Evolutionary conservation across 495 filamentous ascomycete species (phyloP), one percentile per base, ranked within the genome.

Genomic region (Penicillium macrosclerotiorum): DNA sequence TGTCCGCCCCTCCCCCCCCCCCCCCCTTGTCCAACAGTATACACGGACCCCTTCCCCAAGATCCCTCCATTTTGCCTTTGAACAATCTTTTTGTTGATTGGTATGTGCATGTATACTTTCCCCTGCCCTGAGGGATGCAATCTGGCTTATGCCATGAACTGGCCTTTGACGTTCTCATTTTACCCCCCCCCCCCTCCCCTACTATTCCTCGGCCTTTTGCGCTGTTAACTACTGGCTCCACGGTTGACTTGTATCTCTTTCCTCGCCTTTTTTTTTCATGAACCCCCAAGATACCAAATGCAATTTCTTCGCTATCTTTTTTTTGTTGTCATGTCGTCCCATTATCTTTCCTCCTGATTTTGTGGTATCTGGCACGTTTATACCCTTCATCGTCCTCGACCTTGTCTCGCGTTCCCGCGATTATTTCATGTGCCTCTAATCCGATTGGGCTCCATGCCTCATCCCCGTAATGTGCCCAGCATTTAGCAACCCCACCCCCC

Each of bases 211-310:
- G n/a, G n/a, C n/a, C n/a, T n/a, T n/a, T n/a, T n/a, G n/a, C n/a
- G n/a, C n/a, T n/a, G n/a, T n/a, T n/a, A n/a, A n/a, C n/a, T n/a
- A n/a, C n/a, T n/a, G n/a, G n/a, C n/a, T n/a, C n/a, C n/a, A n/a
- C n/a, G n/a, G n/a, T n/a, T n/a, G n/a, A 5, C 34, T 20, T 37
- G 18, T 20, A 37, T 6, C 7, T 8, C 14, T 6, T 2, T 12
- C 20, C 30, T 14, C 8, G 3, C 4, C 27, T 31, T 23, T 19
- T 14, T 16, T 26, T 23, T 29, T 42, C 39, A 42, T 33, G 40
- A 32, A 26, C 26, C 36, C 39, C 47, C 41, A 55, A 42, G 55
- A 56, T 56, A 59, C 42, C 52, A 55, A 25, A 37, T 42, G 26
- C 45, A 43, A 35, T 42, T 46, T 45, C 18, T 23, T 51, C 42